Conservation (phyloP, 2,329 filamentous ascomycete genomes). For the Neurospora crassa region DNA sequence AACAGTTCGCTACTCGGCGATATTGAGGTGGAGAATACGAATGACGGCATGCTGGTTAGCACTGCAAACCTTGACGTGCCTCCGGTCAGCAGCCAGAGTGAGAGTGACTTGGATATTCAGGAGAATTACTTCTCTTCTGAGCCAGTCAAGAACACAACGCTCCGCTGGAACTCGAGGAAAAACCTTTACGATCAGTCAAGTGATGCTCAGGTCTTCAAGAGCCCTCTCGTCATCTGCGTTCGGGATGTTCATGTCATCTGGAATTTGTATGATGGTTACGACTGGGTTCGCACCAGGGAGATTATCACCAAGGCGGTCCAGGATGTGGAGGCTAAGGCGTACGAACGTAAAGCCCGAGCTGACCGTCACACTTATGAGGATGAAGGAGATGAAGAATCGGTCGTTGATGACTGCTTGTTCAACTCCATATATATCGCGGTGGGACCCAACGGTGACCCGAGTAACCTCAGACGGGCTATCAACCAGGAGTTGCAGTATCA, state of each 20-base stretch:
- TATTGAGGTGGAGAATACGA: conserved; percentile 32
- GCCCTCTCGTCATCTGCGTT: conserved; percentile 68
- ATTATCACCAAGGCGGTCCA: conserved; percentile 81
- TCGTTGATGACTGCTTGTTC: conserved; percentile 92
- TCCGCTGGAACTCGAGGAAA: conserved; percentile 69
- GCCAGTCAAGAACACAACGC: conserved; percentile 55
- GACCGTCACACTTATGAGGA: conserved; percentile 49
- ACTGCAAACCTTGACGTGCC: conserved; percentile 28
- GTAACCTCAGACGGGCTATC: conserved; percentile 72
- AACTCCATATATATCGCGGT: conserved; percentile 98
- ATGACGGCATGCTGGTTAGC: conserved; percentile 36
- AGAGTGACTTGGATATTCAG: conserved; percentile 54
- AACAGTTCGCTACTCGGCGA: conserved; percentile 30
- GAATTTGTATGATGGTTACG: conserved; percentile 96
- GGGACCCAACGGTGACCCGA: conserved; percentile 74
- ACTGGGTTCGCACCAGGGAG: conserved; percentile 83
- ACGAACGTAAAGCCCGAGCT: conserved; percentile 56
- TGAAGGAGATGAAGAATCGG: conserved; percentile 70
- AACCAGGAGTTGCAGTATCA: conserved; percentile 87
- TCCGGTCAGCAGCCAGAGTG: conserved; percentile 38
- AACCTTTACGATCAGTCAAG: conserved; percentile 65
- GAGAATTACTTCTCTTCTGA: conserved; percentile 62
- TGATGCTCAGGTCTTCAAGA: conserved; percentile 48
- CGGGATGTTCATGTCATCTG: conserved; percentile 90
- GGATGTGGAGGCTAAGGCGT: conserved; percentile 73